These are phyloP conservation scores for Blastobotrys capitulatus DNA, from an alignment of 1,139 yeast species.

Conservation along the genomic window DNA sequence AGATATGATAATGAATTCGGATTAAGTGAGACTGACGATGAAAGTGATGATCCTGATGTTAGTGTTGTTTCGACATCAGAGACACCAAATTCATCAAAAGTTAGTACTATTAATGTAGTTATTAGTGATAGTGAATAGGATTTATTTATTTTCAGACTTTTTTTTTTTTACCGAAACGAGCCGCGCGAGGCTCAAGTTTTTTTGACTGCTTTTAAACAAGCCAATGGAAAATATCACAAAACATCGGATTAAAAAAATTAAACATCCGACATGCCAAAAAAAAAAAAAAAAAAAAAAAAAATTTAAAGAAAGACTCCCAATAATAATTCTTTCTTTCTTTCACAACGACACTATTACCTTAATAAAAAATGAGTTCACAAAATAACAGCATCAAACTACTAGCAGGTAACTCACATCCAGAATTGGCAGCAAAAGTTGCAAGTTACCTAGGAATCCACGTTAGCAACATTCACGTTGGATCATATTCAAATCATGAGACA, in stretches of 20 bases:
- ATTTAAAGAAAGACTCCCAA: too few species aligned
- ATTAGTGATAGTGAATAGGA: too few species aligned
- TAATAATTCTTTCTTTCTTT: too few species aligned
- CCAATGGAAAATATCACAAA: too few species aligned
- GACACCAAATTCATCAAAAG: too few species aligned
- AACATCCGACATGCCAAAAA: background rate
- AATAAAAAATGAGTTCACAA: constrained; percentile 15
- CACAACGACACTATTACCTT: background rate
- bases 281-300: too few species aligned
- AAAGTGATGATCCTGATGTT: background rate
- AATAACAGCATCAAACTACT: constrained; percentile 66
- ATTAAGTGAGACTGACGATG: background rate
- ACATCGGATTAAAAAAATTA: too few species aligned
- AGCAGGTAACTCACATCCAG: constrained; percentile 92
- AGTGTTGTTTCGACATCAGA: too few species aligned
- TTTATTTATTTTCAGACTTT: background rate
- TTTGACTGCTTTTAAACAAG: too few species aligned
- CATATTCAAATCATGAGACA: constrained; percentile 65
- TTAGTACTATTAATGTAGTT: too few species aligned
- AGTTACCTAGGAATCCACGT: constrained; percentile 41
- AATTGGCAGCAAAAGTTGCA: constrained; percentile 72
- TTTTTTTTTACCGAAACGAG: background rate
- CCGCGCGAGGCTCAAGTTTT: too few species aligned
- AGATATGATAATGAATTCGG: background rate
- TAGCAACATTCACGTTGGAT: constrained; percentile 38